A percentile compares a stretch with the other conserved stretches of the same genome.
These are phyloP conservation scores for Bassia scoparia DNA, from an alignment of 148 eudicot species.

Conservation along the genomic window DNA sequence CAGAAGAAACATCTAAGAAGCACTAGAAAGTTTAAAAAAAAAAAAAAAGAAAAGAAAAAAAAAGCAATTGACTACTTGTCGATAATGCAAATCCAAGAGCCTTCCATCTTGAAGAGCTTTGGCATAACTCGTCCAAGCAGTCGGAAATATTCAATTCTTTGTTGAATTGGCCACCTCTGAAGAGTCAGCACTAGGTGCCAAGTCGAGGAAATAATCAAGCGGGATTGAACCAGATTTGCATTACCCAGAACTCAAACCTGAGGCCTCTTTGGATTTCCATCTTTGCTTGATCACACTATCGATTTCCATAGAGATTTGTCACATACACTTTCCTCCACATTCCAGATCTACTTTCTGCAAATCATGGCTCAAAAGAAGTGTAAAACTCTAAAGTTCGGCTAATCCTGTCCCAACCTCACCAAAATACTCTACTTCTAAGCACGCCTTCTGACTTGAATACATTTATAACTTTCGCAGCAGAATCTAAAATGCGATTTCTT, in stretches of 20 bases:
- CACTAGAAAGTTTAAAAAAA: too few species aligned
- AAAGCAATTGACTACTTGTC: conserved; percentile 48
- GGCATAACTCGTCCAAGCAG: conserved; percentile 91
- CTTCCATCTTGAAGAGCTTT: conserved; percentile 99
- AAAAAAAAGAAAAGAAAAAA: not conserved
- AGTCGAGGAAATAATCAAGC: conserved; percentile 93
- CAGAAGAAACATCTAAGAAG: not conserved
- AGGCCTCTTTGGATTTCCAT: conserved; percentile 22
- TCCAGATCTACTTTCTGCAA: conserved; percentile 69
- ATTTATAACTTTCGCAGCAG: conserved; percentile 98
- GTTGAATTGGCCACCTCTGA: conserved; percentile 60
- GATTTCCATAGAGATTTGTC: conserved; percentile 49
- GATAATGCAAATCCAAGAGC: conserved; percentile 81
- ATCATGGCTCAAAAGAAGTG: conserved; percentile 88
- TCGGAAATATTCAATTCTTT: conserved; percentile 71
- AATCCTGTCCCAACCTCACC: conserved; percentile 99
- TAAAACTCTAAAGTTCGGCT: conserved; percentile 97
- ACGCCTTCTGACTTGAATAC: conserved; percentile 99
- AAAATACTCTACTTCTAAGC: conserved; percentile 97
- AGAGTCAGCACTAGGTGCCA: conserved; percentile 50
- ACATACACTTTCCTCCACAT: conserved; percentile 72
- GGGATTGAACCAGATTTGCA: conserved; percentile 62
- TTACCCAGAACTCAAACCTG: conserved; percentile 26
- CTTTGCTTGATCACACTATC: conserved; percentile 39
- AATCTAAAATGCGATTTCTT: conserved; percentile 86